These are phyloP conservation scores for Cichorium intybus DNA, from an alignment of 140 eudicot genomes.

Conservation along the genomic window DNA sequence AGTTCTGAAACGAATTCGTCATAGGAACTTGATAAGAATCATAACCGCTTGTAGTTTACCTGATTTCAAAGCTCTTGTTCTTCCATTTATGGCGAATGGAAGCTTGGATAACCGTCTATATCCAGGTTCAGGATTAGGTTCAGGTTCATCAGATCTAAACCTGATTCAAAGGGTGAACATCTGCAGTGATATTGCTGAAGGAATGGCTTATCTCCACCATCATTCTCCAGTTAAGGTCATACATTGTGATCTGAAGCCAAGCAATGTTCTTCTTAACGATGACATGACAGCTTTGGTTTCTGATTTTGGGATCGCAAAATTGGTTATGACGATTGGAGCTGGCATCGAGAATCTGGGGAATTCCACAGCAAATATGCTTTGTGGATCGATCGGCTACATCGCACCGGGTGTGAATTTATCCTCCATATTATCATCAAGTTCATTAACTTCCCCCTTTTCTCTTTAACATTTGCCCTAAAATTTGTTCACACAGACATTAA, in stretches of 20 bases:
- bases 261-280: constrained; percentile 61
- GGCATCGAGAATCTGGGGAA: constrained; percentile 41
- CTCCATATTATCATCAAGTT: not conserved
- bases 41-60: constrained; percentile 63
- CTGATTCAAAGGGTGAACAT: constrained; percentile 49
- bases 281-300: constrained; percentile 64
- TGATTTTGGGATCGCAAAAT: constrained; percentile 59
- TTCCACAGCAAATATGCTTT: constrained; percentile 49
- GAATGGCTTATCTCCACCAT: constrained; percentile 69
- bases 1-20: constrained; percentile 55
- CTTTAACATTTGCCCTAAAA: too few relatives aligned
- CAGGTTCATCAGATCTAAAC: constrained; percentile 36
- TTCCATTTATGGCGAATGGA: constrained; percentile 63
- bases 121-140: constrained; percentile 30
- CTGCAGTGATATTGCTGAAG: constrained; percentile 68
- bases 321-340: constrained; percentile 46
- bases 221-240: constrained; percentile 62
- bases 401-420: constrained; percentile 49
- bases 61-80: constrained; percentile 68
- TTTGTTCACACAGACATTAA: not conserved
- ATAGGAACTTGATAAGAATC: constrained; percentile 56
- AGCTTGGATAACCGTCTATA: constrained; percentile 54
- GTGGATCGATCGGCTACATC: constrained; percentile 70
- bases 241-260: constrained; percentile 71
- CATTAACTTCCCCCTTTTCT: too few relatives aligned